Percentiles rank a stretch among this genome's conserved stretches.
Evolutionary conservation across 1,284 basidiomycete genomes (phyloP).

Genomic region (Vanrija sp.): DNA sequence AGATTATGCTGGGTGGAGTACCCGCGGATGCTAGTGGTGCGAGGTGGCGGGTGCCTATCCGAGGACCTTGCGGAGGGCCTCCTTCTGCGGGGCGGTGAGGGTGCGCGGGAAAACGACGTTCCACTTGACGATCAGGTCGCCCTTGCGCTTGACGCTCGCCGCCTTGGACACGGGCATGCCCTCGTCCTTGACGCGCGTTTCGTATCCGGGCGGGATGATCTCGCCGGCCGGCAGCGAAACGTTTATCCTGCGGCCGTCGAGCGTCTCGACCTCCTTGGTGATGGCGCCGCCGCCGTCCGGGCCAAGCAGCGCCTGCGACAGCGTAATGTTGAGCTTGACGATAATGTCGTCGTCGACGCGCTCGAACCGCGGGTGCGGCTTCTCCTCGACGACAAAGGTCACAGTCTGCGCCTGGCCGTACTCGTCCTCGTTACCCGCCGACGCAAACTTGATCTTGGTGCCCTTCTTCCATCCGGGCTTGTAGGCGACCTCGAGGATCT

Average conservation of each 20-base stretch:
- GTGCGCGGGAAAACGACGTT: constrained; percentile 77
- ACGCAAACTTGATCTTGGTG: constrained; percentile 84
- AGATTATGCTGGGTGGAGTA: too few relatives aligned
- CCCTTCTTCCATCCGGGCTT: constrained; percentile 67
- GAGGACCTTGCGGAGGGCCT: constrained; percentile 68
- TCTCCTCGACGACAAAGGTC: constrained; percentile 87
- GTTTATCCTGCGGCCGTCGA: constrained; percentile 74
- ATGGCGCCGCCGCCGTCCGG: constrained; percentile 50
- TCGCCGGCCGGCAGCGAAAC: constrained; percentile 63
- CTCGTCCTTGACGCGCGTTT: constrained; percentile 66
- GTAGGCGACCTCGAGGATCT: constrained; percentile 83
- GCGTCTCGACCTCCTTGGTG: constrained; percentile 56
- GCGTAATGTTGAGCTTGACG: constrained; percentile 60
- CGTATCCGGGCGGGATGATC: constrained; percentile 72
- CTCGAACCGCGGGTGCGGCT: constrained; percentile 68
- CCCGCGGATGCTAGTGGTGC: too few relatives aligned
- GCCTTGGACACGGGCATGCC: constrained; percentile 90
- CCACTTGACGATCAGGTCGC: constrained; percentile 78
- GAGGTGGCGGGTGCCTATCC: background rate
- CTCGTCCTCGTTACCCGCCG: constrained; percentile 75
- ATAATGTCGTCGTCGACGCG: constrained; percentile 78
- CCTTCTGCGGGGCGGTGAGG: constrained; percentile 69
- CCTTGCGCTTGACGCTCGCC: constrained; percentile 65
- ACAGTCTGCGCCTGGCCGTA: constrained; percentile 69
- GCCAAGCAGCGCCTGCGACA: constrained; percentile 74